phyloP scores from a whole-genome alignment of 495 filamentous ascomycete species.

The Glonium stellatum region DNA sequence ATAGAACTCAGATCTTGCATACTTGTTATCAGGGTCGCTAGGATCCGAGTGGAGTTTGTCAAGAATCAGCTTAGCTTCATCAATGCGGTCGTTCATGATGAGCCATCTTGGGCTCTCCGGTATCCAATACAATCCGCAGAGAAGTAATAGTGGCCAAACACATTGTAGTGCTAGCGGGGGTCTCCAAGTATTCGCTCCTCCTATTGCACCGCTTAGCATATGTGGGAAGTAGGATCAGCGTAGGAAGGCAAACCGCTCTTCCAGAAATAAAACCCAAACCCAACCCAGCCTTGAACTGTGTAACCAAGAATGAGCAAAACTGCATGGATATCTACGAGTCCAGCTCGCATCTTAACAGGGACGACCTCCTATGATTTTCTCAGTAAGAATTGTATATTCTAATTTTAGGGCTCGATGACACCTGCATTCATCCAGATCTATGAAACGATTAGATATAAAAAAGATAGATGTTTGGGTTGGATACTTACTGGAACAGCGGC shows the following conservation, averaged over 20 bases:
- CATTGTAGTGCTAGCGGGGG: not conserved
- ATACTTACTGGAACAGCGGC: not conserved
- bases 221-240: no score
- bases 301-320: not conserved
- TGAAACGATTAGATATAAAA: no score
- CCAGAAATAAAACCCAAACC: slow-evolving; percentile 1
- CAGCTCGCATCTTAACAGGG: not conserved
- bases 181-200: no score
- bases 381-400: not conserved
- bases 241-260: not conserved
- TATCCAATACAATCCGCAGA: not conserved
- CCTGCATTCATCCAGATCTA: no score
- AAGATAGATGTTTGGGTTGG: no score
- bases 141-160: not conserved
- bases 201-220: no score
- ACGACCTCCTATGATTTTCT: not conserved
- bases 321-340: not conserved
- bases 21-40: slow-evolving; percentile 4
- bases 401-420: not conserved
- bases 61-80: slow-evolving; percentile 3
- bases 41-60: not conserved
- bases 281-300: not conserved
- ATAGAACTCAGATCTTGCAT: slow-evolving; percentile 3
- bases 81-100: not conserved
- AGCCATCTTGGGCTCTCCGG: slow-evolving; percentile 9